These are phyloP conservation scores for Pythium vanterpoolii DNA, from an alignment of 352 stramenopile genomes.

Conservation along the genomic window DNA sequence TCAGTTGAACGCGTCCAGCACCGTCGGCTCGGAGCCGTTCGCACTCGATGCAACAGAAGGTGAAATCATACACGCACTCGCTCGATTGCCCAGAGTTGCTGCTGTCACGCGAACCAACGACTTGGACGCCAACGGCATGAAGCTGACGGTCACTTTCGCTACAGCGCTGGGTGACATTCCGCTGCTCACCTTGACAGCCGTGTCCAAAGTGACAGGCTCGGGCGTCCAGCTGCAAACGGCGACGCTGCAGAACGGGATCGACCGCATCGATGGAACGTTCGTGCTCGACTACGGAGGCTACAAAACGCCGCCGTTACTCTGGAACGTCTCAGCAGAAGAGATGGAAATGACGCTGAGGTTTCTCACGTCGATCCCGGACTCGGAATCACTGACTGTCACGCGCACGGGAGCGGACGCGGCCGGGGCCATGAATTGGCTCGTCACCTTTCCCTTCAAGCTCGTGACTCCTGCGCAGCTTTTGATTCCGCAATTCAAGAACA, in stretches of 20 bases:
- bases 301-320: slow-evolving; percentile 49
- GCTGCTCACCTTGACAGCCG: slow-evolving; percentile 20
- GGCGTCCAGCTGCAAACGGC: slow-evolving; percentile 22
- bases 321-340: slow-evolving; percentile 84
- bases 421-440: slow-evolving; percentile 42
- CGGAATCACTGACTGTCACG: slow-evolving; percentile 48
- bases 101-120: slow-evolving; percentile 1
- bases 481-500: slow-evolving; percentile 23
- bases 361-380: slow-evolving; percentile 56
- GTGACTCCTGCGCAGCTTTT: slow-evolving; percentile 32
- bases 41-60: slow-evolving; percentile 17
- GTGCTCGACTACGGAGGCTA: slow-evolving; percentile 44
- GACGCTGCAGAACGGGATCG: slow-evolving; percentile 39
- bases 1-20: slow-evolving; percentile 1
- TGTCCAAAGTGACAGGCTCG: slow-evolving; percentile 21
- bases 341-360: slow-evolving; percentile 68
- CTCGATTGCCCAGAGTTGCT: background rate
- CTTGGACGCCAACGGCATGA: slow-evolving; percentile 21
- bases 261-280: slow-evolving; percentile 46
- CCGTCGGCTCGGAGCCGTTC: slow-evolving; percentile 25
- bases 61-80: slow-evolving; percentile 21
- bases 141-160: slow-evolving; percentile 28
- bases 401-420: slow-evolving; percentile 27
- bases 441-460: slow-evolving; percentile 52
- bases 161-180: slow-evolving; percentile 25